Conservation (phyloP, 768 basidiomycete species). For the Xanthoconium purpureum region DNA sequence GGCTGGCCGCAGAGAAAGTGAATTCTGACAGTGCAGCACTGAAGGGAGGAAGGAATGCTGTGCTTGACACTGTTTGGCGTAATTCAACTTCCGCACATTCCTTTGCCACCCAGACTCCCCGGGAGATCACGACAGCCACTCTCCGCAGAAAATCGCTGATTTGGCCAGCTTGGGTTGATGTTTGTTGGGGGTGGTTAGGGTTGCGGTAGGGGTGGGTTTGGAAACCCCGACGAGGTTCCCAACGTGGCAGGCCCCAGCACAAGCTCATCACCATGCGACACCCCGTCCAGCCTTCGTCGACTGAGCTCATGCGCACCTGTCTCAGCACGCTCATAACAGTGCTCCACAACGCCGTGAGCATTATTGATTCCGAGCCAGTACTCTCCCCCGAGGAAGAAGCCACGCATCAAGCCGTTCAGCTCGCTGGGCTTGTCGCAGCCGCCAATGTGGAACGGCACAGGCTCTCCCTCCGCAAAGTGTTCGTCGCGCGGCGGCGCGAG, state of each 20-base stretch:
- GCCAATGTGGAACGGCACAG: conserved; percentile 75
- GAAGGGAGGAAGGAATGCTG: too few species aligned
- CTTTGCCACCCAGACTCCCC: too few species aligned
- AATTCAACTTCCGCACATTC: too few species aligned
- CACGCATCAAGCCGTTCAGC: conserved; percentile 46
- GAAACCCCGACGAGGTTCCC: conserved; percentile 36
- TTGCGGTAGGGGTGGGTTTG: too few species aligned
- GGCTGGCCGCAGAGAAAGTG: too few species aligned
- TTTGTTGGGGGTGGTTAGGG: too few species aligned
- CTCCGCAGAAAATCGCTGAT: too few species aligned
- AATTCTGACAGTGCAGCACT: too few species aligned
- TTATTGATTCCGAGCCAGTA: conserved; percentile 45
- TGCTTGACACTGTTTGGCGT: too few species aligned
- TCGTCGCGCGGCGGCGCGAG: conserved; percentile 84
- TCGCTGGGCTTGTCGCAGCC: conserved; percentile 57
- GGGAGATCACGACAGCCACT: too few species aligned
- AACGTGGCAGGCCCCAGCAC: conserved; percentile 21
- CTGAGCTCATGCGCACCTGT: conserved; percentile 73
- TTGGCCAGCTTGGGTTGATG: too few species aligned
- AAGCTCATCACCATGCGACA: conserved; percentile 30
- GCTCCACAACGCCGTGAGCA: conserved; percentile 66
- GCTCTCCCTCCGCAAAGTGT: conserved; percentile 69
- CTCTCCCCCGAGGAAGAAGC: conserved; percentile 44
- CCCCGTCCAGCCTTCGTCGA: conserved; percentile 67
- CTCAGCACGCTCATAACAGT: conserved; percentile 71